These are phyloP conservation scores for Magnolia kwangsiensis DNA, from an alignment of 164 flowering plant genomes.

Conservation along the genomic window DNA sequence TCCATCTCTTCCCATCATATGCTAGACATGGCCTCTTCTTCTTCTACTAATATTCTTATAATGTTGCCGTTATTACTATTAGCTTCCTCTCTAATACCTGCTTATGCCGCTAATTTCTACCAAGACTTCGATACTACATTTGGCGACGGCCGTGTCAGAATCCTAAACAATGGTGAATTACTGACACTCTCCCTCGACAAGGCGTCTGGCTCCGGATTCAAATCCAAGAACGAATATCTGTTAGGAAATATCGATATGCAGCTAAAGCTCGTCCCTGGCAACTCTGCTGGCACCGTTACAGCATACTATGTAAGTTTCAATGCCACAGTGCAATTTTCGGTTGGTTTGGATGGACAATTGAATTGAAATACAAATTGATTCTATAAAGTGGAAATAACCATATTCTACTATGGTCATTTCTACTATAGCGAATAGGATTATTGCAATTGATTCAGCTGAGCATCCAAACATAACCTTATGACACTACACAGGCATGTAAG, in stretches of 20 bases:
- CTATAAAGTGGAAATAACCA: too few species aligned
- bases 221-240: conserved; percentile 28
- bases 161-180: conserved; percentile 10
- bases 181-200: conserved; percentile 32
- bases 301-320: conserved; percentile 28
- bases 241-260: conserved; percentile 33
- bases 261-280: conserved; percentile 34
- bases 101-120: neutral
- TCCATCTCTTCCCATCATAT: neutral
- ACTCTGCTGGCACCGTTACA: conserved; percentile 43
- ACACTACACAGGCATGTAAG: too few species aligned
- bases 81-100: neutral
- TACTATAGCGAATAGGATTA: neutral
- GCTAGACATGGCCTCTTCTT: neutral
- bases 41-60: neutral
- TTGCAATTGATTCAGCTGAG: neutral
- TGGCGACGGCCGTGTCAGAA: conserved; percentile 7
- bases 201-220: conserved; percentile 32
- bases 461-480: neutral
- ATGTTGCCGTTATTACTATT: neutral
- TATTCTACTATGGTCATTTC: neutral
- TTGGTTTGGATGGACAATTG: neutral
- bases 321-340: neutral
- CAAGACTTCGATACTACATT: neutral
- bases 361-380: neutral